phyloP scores from a whole-genome alignment of 192 early-diverging fungal species.

The Coemansia sp. region DNA sequence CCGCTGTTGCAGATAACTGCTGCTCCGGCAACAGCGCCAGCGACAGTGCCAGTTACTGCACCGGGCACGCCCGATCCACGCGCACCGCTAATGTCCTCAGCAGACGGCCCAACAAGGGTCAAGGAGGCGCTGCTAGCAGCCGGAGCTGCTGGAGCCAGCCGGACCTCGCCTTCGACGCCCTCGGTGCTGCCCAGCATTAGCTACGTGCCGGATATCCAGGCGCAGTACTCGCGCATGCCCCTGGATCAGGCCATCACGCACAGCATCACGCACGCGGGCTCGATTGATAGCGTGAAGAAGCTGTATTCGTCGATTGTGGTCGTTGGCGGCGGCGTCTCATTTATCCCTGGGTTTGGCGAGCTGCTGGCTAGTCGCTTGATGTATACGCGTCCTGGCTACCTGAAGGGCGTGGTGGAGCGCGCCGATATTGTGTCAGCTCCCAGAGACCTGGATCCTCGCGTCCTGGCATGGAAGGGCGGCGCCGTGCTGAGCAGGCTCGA shows the following conservation, averaged over 20 bases:
- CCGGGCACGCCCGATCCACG: constrained; percentile 24
- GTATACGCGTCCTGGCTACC: constrained; percentile 34
- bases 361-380: constrained; percentile 38
- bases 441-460: constrained; percentile 79
- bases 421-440: constrained; percentile 77
- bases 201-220: constrained; percentile 36
- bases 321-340: constrained; percentile 80
- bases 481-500: constrained; percentile 80
- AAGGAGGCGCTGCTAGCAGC: constrained; percentile 13
- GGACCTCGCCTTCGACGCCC: constrained; percentile 18
- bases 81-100: background rate
- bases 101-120: background rate
- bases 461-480: constrained; percentile 89
- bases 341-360: constrained; percentile 64
- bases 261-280: constrained; percentile 64
- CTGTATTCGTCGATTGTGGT: constrained; percentile 78
- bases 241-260: constrained; percentile 74
- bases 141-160: background rate
- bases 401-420: constrained; percentile 52
- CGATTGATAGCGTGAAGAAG: constrained; percentile 73
- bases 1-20: background rate
- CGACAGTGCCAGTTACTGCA: constrained; percentile 27
- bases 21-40: constrained; percentile 29
- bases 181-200: constrained; percentile 7
- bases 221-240: constrained; percentile 53